phyloP scores from a whole-genome alignment of 202 grass and related monocot species.

The Saccharum hybrid region DNA sequence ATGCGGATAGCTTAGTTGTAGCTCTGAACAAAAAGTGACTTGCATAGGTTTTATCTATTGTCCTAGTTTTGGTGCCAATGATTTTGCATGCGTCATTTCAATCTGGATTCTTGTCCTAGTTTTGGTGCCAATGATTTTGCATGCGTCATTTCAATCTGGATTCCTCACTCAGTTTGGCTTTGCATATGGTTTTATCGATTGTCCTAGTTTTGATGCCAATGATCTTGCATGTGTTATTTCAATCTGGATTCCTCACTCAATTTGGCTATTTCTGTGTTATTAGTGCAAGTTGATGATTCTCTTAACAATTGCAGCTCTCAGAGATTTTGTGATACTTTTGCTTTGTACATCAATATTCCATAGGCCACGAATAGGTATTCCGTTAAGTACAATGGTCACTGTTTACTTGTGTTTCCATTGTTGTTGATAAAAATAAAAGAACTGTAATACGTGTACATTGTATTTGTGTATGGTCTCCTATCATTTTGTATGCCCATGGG shows the following conservation, averaged over 20 bases:
- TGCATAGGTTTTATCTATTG: neutral
- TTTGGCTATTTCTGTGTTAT: neutral
- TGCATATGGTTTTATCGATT: neutral
- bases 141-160: neutral
- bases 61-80: neutral
- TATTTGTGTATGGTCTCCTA: neutral
- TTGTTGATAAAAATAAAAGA: constrained; percentile 8
- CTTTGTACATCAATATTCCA: neutral
- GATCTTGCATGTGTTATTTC: neutral
- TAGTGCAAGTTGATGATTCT: neutral
- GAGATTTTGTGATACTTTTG: too few species aligned
- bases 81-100: neutral
- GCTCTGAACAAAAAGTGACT: neutral
- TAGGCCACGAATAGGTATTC: neutral
- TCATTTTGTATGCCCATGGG: neutral
- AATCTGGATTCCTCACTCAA: neutral
- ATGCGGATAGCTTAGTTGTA: neutral
- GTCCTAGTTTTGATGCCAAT: neutral
- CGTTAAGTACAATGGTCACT: neutral
- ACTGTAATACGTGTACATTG: neutral
- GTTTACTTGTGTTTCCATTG: neutral
- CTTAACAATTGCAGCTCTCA: too few species aligned
- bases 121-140: neutral
- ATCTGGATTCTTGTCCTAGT: neutral
- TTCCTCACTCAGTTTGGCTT: neutral